A percentile compares a stretch with the other conserved stretches of the same genome.
Evolutionary conservation across 176 grass and related monocot genomes (phyloP).

Genomic region (Alloteropsis semialata): DNA sequence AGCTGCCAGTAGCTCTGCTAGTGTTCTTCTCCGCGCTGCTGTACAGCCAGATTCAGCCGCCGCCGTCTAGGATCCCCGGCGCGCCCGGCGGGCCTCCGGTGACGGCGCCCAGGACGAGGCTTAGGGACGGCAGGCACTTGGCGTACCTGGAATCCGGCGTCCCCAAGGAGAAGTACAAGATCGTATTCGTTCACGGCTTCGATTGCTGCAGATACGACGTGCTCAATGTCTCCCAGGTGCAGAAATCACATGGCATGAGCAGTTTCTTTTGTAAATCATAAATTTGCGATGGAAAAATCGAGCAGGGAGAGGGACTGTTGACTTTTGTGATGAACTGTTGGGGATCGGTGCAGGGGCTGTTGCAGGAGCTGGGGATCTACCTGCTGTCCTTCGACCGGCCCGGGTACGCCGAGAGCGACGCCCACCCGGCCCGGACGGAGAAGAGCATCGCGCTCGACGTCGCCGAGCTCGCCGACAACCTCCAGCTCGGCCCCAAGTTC

Average conservation of each 20-base stretch:
- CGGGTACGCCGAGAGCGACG: constrained; percentile 77
- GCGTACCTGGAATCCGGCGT: constrained; percentile 22
- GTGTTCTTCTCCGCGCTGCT: neutral
- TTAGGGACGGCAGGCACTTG: constrained; percentile 20
- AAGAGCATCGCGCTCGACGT: constrained; percentile 64
- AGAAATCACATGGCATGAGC: too few relatives aligned
- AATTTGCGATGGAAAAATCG: neutral
- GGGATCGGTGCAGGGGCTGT: neutral
- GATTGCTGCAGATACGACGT: constrained; percentile 37
- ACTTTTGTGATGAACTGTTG: neutral
- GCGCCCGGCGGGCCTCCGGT: neutral
- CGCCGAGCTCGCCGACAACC: constrained; percentile 65
- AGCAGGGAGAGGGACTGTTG: too few relatives aligned
- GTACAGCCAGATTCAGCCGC: constrained; percentile 17
- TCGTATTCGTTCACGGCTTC: constrained; percentile 49
- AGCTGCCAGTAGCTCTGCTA: neutral
- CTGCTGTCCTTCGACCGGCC: constrained; percentile 49
- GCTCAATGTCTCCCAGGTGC: constrained; percentile 11
- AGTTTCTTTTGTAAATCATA: neutral
- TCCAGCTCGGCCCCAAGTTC: constrained; percentile 68
- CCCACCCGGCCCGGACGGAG: constrained; percentile 35
- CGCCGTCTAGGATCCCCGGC: constrained; percentile 18
- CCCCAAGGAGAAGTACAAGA: constrained; percentile 43
- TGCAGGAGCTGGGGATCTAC: constrained; percentile 29
- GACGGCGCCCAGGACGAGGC: neutral